Base-by-base conservation (phyloP, 106 monocot genomes). In the Vanilla planifolia region DNA sequence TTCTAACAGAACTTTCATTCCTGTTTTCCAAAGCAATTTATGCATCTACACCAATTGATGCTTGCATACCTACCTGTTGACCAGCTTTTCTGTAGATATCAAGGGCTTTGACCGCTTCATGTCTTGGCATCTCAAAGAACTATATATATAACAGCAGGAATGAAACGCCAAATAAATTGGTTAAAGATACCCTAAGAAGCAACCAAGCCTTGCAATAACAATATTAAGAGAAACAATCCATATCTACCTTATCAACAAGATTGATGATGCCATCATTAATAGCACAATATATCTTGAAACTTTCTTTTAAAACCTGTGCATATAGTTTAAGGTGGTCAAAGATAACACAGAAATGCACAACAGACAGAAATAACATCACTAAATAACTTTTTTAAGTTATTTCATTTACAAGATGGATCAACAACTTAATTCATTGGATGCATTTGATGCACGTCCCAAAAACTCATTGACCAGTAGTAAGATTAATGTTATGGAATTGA, bases 251-350 rank as follows among this genome's bases (percentile, higher is more conserved):
- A 77, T 98, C 96, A 46, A 98, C 91, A 75, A 98, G 91, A 63
- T 87, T 98, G 67, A 98, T 98, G 67, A 91, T 88, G 55, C 96
- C 96, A 88, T 98, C 96, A 79, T 91, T 98, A 52, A 98, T 91
- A 59, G 96, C 87, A 77, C 91, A 84, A 63, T 80, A 98, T 22
- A 98, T 88, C 52, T 87, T 98, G 66, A 98, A 91, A 63, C 96
- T 98, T 71, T 98, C 96, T 65, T 98, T 91, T 34, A 91, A 46
- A n/a, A 98, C 87, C 96, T 98, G 89, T n/a, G 9, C 10, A 46
- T 37, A 9, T 37, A 37, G n/a, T n/a, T n/a, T 17, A 34, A 19
- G 35, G 35, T 9, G 8, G 35, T 20, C 3, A 19, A 34, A 56
- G 57, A 35, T 57, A 55, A 40, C 39, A 13, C 13, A 40, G 39